Evolutionary conservation across 1,284 basidiomycete species (phyloP).

Genomic region (Puccinia triticina): DNA sequence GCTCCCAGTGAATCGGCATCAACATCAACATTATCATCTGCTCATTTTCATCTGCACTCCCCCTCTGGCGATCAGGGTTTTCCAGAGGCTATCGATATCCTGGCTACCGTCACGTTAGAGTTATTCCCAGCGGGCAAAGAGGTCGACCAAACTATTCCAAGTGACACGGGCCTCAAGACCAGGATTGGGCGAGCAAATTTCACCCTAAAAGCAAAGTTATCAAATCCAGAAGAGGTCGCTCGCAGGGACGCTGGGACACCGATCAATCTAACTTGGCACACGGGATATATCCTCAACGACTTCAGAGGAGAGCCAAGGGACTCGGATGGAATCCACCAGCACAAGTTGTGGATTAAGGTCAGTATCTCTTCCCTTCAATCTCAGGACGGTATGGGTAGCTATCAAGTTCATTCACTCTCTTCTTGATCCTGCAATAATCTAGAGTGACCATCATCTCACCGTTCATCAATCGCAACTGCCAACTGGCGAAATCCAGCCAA

Average conservation of each 20-base stretch:
- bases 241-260: constrained; percentile 16
- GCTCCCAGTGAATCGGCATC: background rate
- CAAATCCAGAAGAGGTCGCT: background rate
- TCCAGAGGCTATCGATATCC: constrained; percentile 44
- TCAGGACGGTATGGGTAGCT: background rate
- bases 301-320: background rate
- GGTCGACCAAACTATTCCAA: background rate
- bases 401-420: background rate
- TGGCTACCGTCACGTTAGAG: constrained; percentile 36
- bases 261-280: constrained; percentile 50
- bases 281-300: constrained; percentile 34
- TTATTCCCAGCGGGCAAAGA: background rate
- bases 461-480: constrained; percentile 18
- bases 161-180: background rate
- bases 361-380: background rate
- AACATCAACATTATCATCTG: background rate
- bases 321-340: constrained; percentile 22
- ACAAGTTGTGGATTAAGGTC: constrained; percentile 45
- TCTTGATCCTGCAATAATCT: background rate
- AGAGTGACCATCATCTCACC: constrained; percentile 31
- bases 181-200: constrained; percentile 27
- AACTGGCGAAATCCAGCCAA: constrained; percentile 32
- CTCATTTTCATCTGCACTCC: constrained; percentile 38
- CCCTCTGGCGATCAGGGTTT: constrained; percentile 43
- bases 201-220: constrained; percentile 33